Conservation (phyloP, 2,329 filamentous ascomycete genomes). For the Aphanoascus verrucosus region DNA sequence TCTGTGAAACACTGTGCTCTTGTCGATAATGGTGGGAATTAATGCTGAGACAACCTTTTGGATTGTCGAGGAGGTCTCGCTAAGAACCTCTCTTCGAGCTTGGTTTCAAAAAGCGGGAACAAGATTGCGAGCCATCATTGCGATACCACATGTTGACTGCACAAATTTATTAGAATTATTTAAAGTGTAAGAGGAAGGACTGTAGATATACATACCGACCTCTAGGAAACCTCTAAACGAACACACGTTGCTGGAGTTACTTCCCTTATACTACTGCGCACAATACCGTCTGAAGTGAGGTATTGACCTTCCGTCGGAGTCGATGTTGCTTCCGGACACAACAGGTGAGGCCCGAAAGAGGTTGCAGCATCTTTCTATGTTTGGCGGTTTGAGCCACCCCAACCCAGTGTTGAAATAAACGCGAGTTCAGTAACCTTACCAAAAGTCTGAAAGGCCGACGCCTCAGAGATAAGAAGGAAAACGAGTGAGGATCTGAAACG, state of each 20-base stretch:
- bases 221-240: background rate
- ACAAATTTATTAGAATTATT: background rate
- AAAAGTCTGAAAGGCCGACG: slow-evolving; percentile 45
- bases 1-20: slow-evolving; percentile 42
- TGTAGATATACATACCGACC: background rate
- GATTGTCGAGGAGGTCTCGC: slow-evolving; percentile 60
- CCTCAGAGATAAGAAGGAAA: slow-evolving; percentile 56
- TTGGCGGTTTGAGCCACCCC: slow-evolving; percentile 55
- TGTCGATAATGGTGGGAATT: slow-evolving; percentile 54
- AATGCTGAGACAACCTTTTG: slow-evolving; percentile 58
- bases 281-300: background rate
- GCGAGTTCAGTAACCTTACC: slow-evolving; percentile 51
- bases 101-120: slow-evolving; percentile 47
- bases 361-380: slow-evolving; percentile 42
- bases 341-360: slow-evolving; percentile 35
- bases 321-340: slow-evolving; percentile 33
- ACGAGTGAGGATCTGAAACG: too few species aligned
- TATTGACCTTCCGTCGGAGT: background rate
- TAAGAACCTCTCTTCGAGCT: slow-evolving; percentile 57
- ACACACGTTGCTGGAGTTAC: background rate
- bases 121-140: slow-evolving; percentile 27
- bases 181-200: background rate
- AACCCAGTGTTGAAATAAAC: slow-evolving; percentile 56
- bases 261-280: background rate
- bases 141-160: background rate